Conservation (phyloP, 805 yeast species). For the Allodekkera sacchari region DNA sequence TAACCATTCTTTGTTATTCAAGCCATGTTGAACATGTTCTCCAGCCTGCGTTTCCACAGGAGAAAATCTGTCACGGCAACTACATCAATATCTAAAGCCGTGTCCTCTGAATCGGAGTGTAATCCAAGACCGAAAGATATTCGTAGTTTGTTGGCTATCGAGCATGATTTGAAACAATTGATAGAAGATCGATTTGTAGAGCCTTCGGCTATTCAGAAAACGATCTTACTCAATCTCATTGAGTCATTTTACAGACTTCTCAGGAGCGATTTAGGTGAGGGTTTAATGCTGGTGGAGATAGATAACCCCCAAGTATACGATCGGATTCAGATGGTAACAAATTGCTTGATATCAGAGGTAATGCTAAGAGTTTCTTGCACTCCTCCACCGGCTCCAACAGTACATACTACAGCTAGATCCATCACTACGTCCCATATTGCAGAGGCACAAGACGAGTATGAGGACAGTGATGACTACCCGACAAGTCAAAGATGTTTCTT, state of each 20-base stretch:
- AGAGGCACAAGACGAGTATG: too few relatives aligned
- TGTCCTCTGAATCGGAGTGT: background rate
- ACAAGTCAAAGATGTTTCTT: too few relatives aligned
- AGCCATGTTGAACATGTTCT: too few relatives aligned
- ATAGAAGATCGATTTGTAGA: constrained; percentile 7
- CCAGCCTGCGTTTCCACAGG: too few relatives aligned
- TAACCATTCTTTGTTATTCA: too few relatives aligned
- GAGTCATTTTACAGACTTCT: background rate
- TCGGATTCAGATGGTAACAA: constrained; percentile 26
- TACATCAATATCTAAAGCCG: too few relatives aligned
- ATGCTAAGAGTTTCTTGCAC: constrained; percentile 12
- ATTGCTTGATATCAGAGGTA: constrained; percentile 24
- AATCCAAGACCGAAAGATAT: background rate
- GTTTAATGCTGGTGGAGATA: background rate
- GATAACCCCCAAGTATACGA: constrained; percentile 20
- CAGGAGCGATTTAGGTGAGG: background rate
- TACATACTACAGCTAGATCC: constrained; percentile 1
- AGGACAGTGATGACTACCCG: too few relatives aligned
- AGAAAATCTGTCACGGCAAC: too few relatives aligned
- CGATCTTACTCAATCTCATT: background rate
- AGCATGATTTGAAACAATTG: background rate
- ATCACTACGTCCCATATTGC: too few relatives aligned
- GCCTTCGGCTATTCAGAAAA: background rate
- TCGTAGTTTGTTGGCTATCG: background rate
- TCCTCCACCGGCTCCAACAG: constrained; percentile 1